Evolutionary conservation across 1,139 yeast species (phyloP).

Genomic region (Torulaspora pretoriensis): DNA sequence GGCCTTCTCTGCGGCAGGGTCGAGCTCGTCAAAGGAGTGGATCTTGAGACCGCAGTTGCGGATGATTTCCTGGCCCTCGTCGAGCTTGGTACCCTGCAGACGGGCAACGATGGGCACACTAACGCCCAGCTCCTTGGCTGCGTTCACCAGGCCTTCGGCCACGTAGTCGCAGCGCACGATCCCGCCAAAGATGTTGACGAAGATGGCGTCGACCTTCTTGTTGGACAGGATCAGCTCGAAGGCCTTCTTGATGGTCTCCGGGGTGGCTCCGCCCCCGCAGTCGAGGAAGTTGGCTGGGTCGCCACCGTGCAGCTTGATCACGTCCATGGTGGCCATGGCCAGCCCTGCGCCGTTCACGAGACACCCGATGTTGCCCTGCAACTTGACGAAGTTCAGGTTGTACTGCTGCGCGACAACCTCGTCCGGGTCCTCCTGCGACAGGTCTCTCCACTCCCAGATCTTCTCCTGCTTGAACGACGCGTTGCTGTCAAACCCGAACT

Average conservation of each 20-base stretch:
- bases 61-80: slow-evolving; percentile 82
- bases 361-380: slow-evolving; percentile 98
- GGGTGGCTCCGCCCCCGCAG: slow-evolving; percentile 99
- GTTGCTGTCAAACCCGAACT: slow-evolving; percentile 95
- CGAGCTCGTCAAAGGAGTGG: slow-evolving; percentile 86
- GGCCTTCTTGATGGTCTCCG: slow-evolving; percentile 95
- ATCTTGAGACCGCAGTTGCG: slow-evolving; percentile 88
- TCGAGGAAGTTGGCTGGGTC: slow-evolving; percentile 98
- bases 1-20: slow-evolving; percentile 95
- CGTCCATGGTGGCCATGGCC: slow-evolving; percentile 99
- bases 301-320: slow-evolving; percentile 96
- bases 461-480: slow-evolving; percentile 94
- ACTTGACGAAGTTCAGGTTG: slow-evolving; percentile 92
- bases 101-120: slow-evolving; percentile 95
- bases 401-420: slow-evolving; percentile 88
- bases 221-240: slow-evolving; percentile 90
- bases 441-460: slow-evolving; percentile 94
- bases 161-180: slow-evolving; percentile 98
- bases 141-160: slow-evolving; percentile 94
- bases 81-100: slow-evolving; percentile 96
- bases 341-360: slow-evolving; percentile 99
- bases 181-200: slow-evolving; percentile 98
- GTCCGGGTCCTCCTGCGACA: slow-evolving; percentile 96
- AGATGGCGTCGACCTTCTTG: slow-evolving; percentile 87
- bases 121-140: slow-evolving; percentile 84